These are phyloP conservation scores for Aspergillus sp. DNA, from an alignment of 2,329 filamentous ascomycete species.

Conservation along the genomic window DNA sequence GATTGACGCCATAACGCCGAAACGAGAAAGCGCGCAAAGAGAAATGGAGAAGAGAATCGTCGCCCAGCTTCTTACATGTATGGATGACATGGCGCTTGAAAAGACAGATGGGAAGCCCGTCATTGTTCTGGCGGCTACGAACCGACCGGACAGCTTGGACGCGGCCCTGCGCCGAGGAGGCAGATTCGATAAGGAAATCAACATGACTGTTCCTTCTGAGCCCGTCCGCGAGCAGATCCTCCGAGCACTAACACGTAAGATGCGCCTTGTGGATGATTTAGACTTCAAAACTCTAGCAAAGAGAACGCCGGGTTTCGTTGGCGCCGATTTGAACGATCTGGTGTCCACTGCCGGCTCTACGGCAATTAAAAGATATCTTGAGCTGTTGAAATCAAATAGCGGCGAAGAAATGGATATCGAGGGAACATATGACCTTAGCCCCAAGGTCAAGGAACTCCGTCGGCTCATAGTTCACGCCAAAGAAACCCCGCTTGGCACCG, in stretches of 20 bases:
- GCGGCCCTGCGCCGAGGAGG: conserved; percentile 72
- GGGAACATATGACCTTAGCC: conserved; percentile 32
- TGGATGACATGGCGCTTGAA: conserved; percentile 75
- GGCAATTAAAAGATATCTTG: conserved; percentile 62
- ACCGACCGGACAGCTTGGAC: conserved; percentile 82
- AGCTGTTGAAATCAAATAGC: conserved; percentile 50
- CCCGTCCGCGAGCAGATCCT: conserved; percentile 75
- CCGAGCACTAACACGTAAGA: conserved; percentile 66
- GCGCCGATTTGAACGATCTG: conserved; percentile 77
- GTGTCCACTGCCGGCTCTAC: conserved; percentile 65
- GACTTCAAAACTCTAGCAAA: conserved; percentile 75
- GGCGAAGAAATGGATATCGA: conserved; percentile 57
- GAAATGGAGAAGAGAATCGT: conserved; percentile 91
- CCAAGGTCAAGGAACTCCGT: conserved; percentile 47
- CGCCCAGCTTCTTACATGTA: conserved; percentile 77
- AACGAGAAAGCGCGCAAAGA: conserved; percentile 76
- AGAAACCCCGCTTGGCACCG: conserved; percentile 51
- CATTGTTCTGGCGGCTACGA: conserved; percentile 88
- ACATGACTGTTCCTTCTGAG: conserved; percentile 83
- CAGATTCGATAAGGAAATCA: conserved; percentile 79
- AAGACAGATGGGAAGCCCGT: conserved; percentile 74
- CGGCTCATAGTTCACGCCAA: conserved; percentile 57
- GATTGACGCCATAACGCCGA: conserved; percentile 86
- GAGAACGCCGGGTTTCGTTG: conserved; percentile 87
- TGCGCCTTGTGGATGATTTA: conserved; percentile 66